Evolutionary conservation across 176 grass and related monocot genomes (phyloP).

Genomic region (Microstegium vimineum): DNA sequence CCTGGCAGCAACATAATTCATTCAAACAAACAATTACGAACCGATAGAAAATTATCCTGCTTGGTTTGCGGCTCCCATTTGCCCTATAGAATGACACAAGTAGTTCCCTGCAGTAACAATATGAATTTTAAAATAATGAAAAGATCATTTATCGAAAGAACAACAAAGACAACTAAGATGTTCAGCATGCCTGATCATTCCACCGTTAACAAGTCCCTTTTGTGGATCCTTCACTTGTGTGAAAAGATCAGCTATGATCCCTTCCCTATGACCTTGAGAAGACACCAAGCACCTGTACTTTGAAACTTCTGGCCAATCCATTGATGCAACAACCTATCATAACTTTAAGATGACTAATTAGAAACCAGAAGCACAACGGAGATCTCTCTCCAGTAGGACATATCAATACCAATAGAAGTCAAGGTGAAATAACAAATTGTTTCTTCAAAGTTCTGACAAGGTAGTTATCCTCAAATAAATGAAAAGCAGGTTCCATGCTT

Average conservation of each 20-base stretch:
- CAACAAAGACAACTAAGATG: neutral
- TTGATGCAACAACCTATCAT: slow-evolving; percentile 73
- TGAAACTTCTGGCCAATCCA: slow-evolving; percentile 83
- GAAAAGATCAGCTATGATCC: slow-evolving; percentile 72
- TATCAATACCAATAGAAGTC: neutral
- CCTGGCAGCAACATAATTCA: neutral
- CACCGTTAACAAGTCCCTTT: slow-evolving; percentile 36
- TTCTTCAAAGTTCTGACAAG: neutral
- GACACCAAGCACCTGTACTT: slow-evolving; percentile 79
- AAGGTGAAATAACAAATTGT: neutral
- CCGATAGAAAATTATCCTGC: slow-evolving; percentile 83
- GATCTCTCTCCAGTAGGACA: neutral
- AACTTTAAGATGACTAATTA: neutral
- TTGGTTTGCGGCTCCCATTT: slow-evolving; percentile 36
- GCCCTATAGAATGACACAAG: slow-evolving; percentile 51
- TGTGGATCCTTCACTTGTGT: slow-evolving; percentile 44
- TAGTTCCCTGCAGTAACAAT: slow-evolving; percentile 51
- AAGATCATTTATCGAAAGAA: neutral
- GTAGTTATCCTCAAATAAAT: neutral
- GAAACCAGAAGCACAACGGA: neutral
- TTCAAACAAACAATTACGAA: slow-evolving; percentile 12
- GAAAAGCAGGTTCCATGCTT: neutral
- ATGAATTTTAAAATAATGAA: neutral
- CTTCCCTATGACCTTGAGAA: slow-evolving; percentile 62
- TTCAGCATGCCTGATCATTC: slow-evolving; percentile 68